These are phyloP conservation scores for Telfairia occidentalis DNA, from an alignment of 331 rosid species.

Conservation along the genomic window DNA sequence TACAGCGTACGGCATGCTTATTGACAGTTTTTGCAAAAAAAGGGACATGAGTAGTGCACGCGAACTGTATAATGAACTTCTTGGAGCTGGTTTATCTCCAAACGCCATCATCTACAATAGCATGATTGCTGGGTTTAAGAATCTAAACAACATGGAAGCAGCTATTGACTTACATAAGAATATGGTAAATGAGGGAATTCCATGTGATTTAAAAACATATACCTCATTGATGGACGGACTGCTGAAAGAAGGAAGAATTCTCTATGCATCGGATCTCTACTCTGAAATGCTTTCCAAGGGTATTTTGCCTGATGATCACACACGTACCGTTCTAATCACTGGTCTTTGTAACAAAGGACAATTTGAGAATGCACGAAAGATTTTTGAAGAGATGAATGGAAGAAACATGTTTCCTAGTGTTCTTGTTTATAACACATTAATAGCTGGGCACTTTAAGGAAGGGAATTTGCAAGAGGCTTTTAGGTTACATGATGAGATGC, in stretches of 20 bases:
- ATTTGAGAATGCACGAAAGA: conserved; percentile 46
- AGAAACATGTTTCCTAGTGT: conserved; percentile 34
- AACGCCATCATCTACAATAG: conserved; percentile 46
- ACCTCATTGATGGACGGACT: conserved; percentile 52
- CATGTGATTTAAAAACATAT: conserved; percentile 47
- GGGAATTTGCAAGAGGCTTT: conserved; percentile 66
- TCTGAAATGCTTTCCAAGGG: conserved; percentile 66
- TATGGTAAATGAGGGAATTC: conserved; percentile 46
- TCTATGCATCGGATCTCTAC: conserved; percentile 49
- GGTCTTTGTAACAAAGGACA: conserved; percentile 56
- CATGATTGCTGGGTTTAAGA: conserved; percentile 56
- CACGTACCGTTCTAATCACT: conserved; percentile 36
- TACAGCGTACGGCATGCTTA: conserved; percentile 42
- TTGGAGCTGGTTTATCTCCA: conserved; percentile 58
- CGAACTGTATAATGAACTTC: conserved; percentile 43
- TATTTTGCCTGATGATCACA: conserved; percentile 39
- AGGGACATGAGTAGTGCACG: conserved; percentile 59
- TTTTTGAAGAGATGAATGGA: conserved; percentile 46
- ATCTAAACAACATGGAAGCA: conserved; percentile 53
- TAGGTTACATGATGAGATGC: conserved; percentile 76
- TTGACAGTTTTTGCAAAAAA: conserved; percentile 55
- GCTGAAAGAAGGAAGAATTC: conserved; percentile 44
- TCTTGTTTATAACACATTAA: conserved; percentile 50
- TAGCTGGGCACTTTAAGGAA: conserved; percentile 55
- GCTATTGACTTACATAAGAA: conserved; percentile 43